These are phyloP conservation scores for Lolium multiflorum DNA, from an alignment of 176 grass and related monocot genomes.

Conservation along the genomic window DNA sequence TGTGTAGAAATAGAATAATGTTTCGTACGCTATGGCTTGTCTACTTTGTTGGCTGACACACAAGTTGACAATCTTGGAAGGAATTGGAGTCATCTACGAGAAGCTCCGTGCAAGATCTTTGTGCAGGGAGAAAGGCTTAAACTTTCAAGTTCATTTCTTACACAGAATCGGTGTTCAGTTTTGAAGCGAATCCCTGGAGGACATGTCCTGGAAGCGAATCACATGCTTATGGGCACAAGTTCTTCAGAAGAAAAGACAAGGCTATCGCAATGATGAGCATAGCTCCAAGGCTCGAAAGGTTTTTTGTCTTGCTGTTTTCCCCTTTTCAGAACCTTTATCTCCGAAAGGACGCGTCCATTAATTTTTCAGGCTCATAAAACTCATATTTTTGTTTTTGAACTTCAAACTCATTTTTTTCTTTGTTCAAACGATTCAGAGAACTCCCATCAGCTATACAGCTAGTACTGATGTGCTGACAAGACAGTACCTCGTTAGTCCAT, in stretches of 20 bases:
- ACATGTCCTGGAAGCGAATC: constrained; percentile 38
- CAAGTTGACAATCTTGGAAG: neutral
- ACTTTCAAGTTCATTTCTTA: neutral
- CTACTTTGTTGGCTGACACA: too few relatives aligned
- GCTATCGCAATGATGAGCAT: constrained; percentile 33
- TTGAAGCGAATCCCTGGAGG: constrained; percentile 11
- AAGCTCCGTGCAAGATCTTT: neutral
- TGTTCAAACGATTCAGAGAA: neutral
- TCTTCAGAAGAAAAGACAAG: constrained; percentile 36
- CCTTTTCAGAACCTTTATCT: constrained; percentile 6
- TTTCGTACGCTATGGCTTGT: too few relatives aligned
- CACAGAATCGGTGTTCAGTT: neutral
- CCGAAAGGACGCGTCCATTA: neutral
- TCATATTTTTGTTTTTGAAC: too few relatives aligned
- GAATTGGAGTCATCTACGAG: neutral
- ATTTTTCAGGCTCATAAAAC: neutral
- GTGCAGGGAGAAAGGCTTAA: neutral
- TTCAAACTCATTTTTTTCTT: neutral
- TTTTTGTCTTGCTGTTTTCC: constrained; percentile 24
- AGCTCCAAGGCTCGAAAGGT: constrained; percentile 41
- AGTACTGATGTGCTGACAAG: neutral
- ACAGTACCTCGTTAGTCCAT: neutral
- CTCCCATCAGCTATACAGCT: neutral
- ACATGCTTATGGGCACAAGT: constrained; percentile 44
- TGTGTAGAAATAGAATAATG: too few relatives aligned